Evolutionary conservation across 1,284 basidiomycete species (phyloP).

Genomic region (Cystobasidium slooffiae): DNA sequence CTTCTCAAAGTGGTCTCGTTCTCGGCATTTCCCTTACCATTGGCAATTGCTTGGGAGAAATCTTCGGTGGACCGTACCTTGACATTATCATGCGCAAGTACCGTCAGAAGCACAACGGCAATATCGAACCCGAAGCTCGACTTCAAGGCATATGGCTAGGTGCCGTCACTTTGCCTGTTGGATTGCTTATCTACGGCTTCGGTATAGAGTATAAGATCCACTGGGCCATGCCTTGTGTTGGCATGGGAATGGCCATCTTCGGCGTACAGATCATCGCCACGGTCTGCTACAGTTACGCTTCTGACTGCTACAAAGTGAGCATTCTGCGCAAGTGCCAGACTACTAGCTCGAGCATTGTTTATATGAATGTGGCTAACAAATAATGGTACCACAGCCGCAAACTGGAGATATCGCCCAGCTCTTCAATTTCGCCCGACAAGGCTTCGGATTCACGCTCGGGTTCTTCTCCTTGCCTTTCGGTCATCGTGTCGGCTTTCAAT

Average conservation of each 20-base stretch:
- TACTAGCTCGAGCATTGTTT: no score
- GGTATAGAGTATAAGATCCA: background rate
- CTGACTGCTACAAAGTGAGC: no score
- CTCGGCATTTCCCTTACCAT: constrained; percentile 1
- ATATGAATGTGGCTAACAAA: no score
- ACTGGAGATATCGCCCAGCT: no score
- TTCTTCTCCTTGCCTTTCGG: background rate
- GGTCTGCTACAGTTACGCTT: no score
- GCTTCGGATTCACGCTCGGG: background rate
- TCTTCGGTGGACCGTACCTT: background rate
- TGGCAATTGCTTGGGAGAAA: constrained; percentile 2
- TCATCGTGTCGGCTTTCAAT: background rate
- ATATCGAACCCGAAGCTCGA: background rate
- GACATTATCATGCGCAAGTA: constrained; percentile 1
- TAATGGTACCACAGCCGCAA: no score
- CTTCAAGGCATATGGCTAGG: background rate
- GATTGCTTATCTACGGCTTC: background rate
- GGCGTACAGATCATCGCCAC: no score
- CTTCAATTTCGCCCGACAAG: no score
- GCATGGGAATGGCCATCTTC: no score
- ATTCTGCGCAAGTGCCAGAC: no score
- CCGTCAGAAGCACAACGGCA: background rate
- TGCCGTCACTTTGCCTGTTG: background rate
- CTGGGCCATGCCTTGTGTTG: no score
- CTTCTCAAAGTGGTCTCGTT: background rate